Conservation (phyloP, 2,329 filamentous ascomycete genomes). For the Fusarium sulawesiense region DNA sequence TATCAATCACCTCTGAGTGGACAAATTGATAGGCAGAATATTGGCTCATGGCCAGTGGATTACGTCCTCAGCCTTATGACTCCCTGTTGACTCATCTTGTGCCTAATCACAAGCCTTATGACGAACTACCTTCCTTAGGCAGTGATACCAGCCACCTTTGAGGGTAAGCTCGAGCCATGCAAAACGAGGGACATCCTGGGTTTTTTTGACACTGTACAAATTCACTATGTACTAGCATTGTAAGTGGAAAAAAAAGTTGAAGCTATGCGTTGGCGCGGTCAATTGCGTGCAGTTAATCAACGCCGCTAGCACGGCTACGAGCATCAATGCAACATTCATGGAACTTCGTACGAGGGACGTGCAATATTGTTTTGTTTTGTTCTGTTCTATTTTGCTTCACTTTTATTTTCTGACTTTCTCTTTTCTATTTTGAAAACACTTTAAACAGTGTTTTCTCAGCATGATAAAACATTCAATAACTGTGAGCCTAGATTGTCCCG, state of each 20-base stretch:
- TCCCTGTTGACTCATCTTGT: background rate
- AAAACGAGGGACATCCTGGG: conserved; percentile 19
- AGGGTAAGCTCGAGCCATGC: conserved; percentile 32
- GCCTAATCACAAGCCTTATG: conserved; percentile 11
- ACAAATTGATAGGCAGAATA: background rate
- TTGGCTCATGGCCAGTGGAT: background rate
- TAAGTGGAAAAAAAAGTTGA: conserved; percentile 15
- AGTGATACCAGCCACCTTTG: conserved; percentile 16
- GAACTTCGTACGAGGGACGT: conserved; percentile 19
- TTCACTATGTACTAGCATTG: conserved; percentile 19
- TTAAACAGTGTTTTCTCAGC: conserved; percentile 3
- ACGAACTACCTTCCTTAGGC: conserved; percentile 10
- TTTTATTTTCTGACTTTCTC: background rate
- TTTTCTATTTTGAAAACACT: conserved; percentile 1
- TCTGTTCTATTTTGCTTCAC: background rate
- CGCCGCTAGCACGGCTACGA: conserved; percentile 15
- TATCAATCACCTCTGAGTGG: background rate
- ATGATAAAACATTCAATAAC: conserved; percentile 23
- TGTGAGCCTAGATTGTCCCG: conserved; percentile 13
- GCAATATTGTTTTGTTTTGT: background rate
- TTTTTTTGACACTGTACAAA: conserved; percentile 39
- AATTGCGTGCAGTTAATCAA: conserved; percentile 35
- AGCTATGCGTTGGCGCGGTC: conserved; percentile 24
- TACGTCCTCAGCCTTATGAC: conserved; percentile 2
- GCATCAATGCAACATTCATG: conserved; percentile 26